Evolutionary conservation across 2,329 filamentous ascomycete species (phyloP), one percentile per base, ranked within the genome.

Genomic region (Elsinoe perseae): DNA sequence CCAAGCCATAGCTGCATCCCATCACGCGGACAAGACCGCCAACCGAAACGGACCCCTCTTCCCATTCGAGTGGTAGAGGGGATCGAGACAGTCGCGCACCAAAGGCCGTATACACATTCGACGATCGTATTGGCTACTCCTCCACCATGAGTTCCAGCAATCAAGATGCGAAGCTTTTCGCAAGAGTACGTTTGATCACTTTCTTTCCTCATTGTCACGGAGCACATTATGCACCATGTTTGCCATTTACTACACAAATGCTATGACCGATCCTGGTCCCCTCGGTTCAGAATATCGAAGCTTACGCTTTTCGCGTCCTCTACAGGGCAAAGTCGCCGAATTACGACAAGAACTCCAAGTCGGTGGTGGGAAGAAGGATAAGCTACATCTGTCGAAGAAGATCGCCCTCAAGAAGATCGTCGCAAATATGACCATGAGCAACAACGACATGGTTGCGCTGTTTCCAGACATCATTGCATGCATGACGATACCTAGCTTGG

Each of bases 381-480:
- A 96, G 81, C 95, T 95, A 75, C 86, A 89, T 74, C 81, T 86
- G 43, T 83, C 84, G 63, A 98, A 97, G 80, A 97, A 97, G 81
- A 95, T 96, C 68, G 91, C 93, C 9, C 80, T 98, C 61, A 98
- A 98, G 81, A 96, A 96, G 80, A 97, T 98, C 64, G 93, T 98
- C 65, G 93, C 93, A 70, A 98, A 98, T 71, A 98, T 98, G 93
- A 98, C 93, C 62, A 98, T 98, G 93, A 97, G 92, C 81, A 98
- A 98, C 75, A 98, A 97, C 69, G 93, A 98, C 72, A 98, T 98
- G 93, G 87, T 97, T 56, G 90, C 89, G 36, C 78, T 98, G 54
- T 98, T 98, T 65, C 90, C 92, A 16, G 93, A 98, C 69, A 87
- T 98, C 59, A 88, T 98, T 64, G 84, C 79, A 61, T 97, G 92